Evolutionary conservation across 805 yeast species (phyloP).

Genomic region (Pichia rugopelliculosa): DNA sequence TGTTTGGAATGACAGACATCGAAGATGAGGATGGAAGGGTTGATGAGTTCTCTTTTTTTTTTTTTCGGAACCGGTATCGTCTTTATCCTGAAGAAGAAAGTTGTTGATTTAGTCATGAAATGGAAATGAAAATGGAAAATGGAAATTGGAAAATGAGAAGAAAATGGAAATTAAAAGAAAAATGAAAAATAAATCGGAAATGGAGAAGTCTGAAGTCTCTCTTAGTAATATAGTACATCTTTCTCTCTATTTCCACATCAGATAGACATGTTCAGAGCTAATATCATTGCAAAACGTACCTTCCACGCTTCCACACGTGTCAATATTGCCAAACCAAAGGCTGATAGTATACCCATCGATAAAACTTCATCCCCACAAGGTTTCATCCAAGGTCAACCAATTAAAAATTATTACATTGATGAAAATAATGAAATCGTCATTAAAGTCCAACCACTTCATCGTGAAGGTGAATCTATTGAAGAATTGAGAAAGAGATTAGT

Average conservation of each 20-base stretch:
- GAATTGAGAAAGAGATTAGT: slow-evolving; percentile 78
- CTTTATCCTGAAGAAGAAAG: background rate
- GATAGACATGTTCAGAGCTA: background rate
- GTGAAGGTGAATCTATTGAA: slow-evolving; percentile 66
- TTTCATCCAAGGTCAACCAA: slow-evolving; percentile 15
- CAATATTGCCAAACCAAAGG: slow-evolving; percentile 3
- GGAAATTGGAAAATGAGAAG: background rate
- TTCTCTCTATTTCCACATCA: background rate
- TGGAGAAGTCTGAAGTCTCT: no score
- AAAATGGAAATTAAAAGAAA: no score
- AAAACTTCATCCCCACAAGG: slow-evolving; percentile 13
- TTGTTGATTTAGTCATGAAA: background rate
- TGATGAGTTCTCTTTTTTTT: background rate
- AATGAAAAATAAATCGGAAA: no score
- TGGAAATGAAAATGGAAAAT: background rate
- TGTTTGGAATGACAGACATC: background rate
- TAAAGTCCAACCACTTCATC: slow-evolving; percentile 70
- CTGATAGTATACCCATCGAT: slow-evolving; percentile 10
- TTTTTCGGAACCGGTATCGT: background rate
- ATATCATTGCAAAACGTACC: background rate
- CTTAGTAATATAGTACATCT: no score
- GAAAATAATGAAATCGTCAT: slow-evolving; percentile 43
- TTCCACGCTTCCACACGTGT: background rate
- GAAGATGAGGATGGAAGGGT: background rate
- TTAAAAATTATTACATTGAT: slow-evolving; percentile 18